A percentile compares a stretch with the other conserved stretches of the same genome.
Evolutionary conservation across 331 rosid genomes (phyloP).

Genomic region (Saraca asoca): DNA sequence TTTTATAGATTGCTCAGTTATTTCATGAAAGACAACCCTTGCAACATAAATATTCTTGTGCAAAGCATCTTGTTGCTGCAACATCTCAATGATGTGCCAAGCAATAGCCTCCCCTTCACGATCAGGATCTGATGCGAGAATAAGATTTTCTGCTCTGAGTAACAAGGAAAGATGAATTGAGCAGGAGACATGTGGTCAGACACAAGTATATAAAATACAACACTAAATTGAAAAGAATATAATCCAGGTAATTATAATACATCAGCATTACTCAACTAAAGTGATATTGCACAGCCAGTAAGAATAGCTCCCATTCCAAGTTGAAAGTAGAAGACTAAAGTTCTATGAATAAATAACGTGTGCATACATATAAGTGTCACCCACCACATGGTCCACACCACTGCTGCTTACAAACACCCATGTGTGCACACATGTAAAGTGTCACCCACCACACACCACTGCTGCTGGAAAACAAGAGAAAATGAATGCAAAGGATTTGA

Average conservation of each 20-base stretch:
- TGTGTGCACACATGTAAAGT: background rate
- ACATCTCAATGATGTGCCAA: constrained; percentile 97
- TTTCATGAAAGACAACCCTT: constrained; percentile 91
- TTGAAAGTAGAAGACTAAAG: background rate
- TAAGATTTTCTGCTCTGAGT: constrained; percentile 95
- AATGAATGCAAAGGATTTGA: constrained; percentile 31
- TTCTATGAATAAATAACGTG: background rate
- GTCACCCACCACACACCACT: constrained; percentile 2
- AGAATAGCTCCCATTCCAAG: background rate
- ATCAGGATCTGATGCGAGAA: constrained; percentile 99
- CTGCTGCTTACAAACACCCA: too few species aligned
- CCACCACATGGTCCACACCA: too few species aligned
- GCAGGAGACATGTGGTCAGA: constrained; percentile 38
- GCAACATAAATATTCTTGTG: constrained; percentile 56
- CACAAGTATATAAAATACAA: constrained; percentile 22
- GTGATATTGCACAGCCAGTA: constrained; percentile 19
- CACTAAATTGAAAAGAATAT: constrained; percentile 17
- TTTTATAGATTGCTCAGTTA: constrained; percentile 86
- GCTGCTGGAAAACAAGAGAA: constrained; percentile 29
- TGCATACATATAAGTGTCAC: background rate
- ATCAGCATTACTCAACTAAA: constrained; percentile 21
- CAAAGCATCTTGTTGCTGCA: constrained; percentile 85
- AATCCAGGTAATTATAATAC: constrained; percentile 20
- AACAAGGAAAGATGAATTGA: constrained; percentile 46
- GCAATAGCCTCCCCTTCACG: constrained; percentile 99